Percentiles rank a stretch among this genome's conserved stretches.
Evolutionary conservation across 257 asterid genomes (phyloP).

Genomic region (Fraxinus quadrangulata): DNA sequence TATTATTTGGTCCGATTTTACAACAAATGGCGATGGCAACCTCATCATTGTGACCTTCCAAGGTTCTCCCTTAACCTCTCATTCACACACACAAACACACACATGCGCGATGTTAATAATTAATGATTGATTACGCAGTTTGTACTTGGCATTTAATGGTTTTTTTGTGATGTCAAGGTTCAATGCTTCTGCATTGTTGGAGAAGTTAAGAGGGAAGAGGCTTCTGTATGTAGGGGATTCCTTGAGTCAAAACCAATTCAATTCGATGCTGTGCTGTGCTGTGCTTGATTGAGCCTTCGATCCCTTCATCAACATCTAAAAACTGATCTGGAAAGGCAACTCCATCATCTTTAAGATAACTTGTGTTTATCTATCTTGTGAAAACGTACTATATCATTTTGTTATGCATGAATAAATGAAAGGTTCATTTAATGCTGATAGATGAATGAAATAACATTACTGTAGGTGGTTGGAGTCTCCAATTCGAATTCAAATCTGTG

Average conservation of each 20-base stretch:
- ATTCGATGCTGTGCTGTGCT: conserved; percentile 43
- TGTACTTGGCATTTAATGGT: not conserved
- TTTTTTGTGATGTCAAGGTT: conserved; percentile 25
- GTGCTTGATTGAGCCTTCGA: conserved; percentile 31
- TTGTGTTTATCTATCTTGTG: no score
- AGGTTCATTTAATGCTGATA: no score
- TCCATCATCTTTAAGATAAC: conserved; percentile 13
- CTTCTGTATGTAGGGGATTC: conserved; percentile 49
- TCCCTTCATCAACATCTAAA: conserved; percentile 13
- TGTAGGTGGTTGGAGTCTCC: no score
- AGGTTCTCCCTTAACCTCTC: conserved; percentile 20
- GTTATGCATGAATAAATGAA: no score
- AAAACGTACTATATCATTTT: no score
- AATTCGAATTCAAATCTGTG: no score
- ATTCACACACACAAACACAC: no score
- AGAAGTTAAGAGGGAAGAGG: conserved; percentile 39
- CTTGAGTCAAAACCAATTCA: conserved; percentile 43
- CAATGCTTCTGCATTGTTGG: conserved; percentile 35
- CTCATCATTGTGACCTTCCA: conserved; percentile 45
- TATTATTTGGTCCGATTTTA: no score
- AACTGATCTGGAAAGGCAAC: not conserved
- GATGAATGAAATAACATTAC: no score
- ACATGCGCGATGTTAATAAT: no score
- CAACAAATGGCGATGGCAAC: conserved; percentile 39
- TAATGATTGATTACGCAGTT: not conserved